Evolutionary conservation across 2,329 filamentous ascomycete species (phyloP).

Genomic region (Microcyclosporella mali): DNA sequence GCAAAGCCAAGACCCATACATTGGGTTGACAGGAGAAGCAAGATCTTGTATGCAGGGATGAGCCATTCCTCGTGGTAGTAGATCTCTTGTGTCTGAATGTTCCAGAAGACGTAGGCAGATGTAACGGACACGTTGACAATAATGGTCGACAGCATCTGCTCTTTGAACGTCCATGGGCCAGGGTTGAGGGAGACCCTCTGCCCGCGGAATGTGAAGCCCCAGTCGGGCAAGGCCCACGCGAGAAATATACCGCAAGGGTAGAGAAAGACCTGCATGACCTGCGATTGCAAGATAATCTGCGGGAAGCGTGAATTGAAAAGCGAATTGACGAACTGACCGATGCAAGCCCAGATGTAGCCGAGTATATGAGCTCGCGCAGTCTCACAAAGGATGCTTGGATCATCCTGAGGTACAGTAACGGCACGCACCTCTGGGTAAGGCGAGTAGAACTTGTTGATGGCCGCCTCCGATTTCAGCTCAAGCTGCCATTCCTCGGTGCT

Average conservation of each 20-base stretch:
- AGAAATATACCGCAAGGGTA: slow-evolving; percentile 76
- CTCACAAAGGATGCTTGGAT: slow-evolving; percentile 59
- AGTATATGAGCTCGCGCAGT: slow-evolving; percentile 60
- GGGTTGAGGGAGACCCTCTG: slow-evolving; percentile 37
- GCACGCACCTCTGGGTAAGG: slow-evolving; percentile 58
- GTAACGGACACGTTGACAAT: slow-evolving; percentile 46
- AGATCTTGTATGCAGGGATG: slow-evolving; percentile 68
- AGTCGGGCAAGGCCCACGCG: slow-evolving; percentile 32
- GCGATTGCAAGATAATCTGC: slow-evolving; percentile 78
- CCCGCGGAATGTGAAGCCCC: slow-evolving; percentile 56
- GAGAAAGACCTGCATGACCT: slow-evolving; percentile 77
- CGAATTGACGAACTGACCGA: slow-evolving; percentile 60
- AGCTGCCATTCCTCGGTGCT: no score
- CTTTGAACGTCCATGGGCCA: slow-evolving; percentile 45
- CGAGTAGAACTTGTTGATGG: slow-evolving; percentile 38
- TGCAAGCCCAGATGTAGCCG: slow-evolving; percentile 54
- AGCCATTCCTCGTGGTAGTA: slow-evolving; percentile 33
- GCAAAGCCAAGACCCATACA: slow-evolving; percentile 82
- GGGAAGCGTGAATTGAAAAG: slow-evolving; percentile 89
- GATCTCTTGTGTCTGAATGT: slow-evolving; percentile 45
- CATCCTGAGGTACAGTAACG: slow-evolving; percentile 52
- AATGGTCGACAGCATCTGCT: slow-evolving; percentile 24
- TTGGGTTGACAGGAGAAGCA: slow-evolving; percentile 82
- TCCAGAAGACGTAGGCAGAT: slow-evolving; percentile 60
- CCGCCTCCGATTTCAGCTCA: no score